Conservation (phyloP, 2,329 filamentous ascomycete genomes). For the Venturia pyrina region DNA sequence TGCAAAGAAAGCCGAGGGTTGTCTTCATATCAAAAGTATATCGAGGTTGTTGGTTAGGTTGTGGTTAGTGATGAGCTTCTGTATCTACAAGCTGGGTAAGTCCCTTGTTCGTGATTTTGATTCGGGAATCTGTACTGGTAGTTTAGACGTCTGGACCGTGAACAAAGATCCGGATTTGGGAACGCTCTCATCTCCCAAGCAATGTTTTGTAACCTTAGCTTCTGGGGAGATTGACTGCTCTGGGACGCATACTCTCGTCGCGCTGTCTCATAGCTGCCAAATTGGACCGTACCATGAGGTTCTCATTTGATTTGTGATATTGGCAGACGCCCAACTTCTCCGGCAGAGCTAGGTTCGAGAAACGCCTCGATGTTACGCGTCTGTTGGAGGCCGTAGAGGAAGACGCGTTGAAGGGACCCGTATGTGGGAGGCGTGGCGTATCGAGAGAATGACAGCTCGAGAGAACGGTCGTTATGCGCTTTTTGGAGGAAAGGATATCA, state of each 20-base stretch:
- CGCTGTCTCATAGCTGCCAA: not conserved
- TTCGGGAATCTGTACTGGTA: no score
- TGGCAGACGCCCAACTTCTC: not conserved
- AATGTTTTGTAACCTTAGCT: no score
- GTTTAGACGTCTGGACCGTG: no score
- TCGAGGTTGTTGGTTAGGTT: no score
- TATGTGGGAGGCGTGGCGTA: not conserved
- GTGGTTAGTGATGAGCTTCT: no score
- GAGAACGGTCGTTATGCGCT: no score
- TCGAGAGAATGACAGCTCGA: not conserved
- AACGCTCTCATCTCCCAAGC: no score
- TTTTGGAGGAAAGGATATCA: no score
- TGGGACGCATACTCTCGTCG: not conserved
- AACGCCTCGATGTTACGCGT: not conserved
- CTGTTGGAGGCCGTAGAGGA: not conserved
- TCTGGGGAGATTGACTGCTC: not conserved
- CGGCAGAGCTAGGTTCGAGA: not conserved
- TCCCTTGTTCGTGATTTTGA: no score
- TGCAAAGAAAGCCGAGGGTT: not conserved
- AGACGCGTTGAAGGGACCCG: not conserved
- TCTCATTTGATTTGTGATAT: not conserved
- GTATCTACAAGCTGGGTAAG: no score
- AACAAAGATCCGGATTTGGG: no score
- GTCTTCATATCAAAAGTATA: not conserved
- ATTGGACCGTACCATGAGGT: not conserved